Conservation (phyloP, 2,329 filamentous ascomycete genomes). For the Gaeumannomyces sp. region DNA sequence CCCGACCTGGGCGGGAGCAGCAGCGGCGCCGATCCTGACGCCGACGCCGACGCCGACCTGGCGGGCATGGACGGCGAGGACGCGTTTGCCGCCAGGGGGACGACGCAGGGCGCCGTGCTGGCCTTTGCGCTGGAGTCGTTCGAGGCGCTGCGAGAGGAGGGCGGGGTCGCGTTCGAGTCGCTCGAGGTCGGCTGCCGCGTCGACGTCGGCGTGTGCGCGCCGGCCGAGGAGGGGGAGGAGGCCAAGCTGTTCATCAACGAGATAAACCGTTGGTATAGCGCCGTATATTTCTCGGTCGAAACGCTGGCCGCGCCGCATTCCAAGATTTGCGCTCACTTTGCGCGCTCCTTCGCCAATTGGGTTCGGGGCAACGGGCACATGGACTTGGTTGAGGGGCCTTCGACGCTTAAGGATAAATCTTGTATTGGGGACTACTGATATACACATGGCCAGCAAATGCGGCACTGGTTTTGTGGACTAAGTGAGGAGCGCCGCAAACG, state of each 20-base stretch:
- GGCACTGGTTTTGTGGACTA: too few relatives aligned
- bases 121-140: slow-evolving; percentile 1
- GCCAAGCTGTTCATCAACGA: slow-evolving; percentile 7
- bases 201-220: background rate
- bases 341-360: slow-evolving; percentile 6
- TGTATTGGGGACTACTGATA: too few relatives aligned
- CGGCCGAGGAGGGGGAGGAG: background rate
- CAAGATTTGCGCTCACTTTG: slow-evolving; percentile 4
- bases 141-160: background rate
- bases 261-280: slow-evolving; percentile 5
- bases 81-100: background rate
- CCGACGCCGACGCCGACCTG: background rate
- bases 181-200: slow-evolving; percentile 8
- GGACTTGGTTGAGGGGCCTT: background rate
- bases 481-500: too few relatives aligned
- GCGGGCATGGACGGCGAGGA: background rate
- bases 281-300: slow-evolving; percentile 1
- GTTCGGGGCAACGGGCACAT: background rate
- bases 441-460: too few relatives aligned
- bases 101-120: background rate
- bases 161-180: background rate
- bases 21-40: background rate
- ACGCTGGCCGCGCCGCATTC: background rate
- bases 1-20: background rate
- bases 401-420: background rate